Base-by-base conservation (phyloP, 495 filamentous ascomycete species). In the Haplographium delicatum region DNA sequence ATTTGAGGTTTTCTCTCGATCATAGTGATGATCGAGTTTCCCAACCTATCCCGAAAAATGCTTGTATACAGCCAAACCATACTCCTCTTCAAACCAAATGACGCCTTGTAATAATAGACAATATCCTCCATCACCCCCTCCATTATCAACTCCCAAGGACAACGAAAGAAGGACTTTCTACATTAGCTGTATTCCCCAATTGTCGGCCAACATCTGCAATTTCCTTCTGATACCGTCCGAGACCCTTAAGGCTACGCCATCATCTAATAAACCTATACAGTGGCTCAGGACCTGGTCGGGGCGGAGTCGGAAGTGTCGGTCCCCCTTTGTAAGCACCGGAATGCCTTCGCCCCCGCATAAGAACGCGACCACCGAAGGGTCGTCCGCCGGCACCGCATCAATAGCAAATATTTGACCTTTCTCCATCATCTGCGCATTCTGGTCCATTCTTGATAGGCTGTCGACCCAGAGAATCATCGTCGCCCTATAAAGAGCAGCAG, bases 401-500 rank as follows among this genome's bases (percentile, higher is more conserved):
- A 76, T 65, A 40, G 65, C 63, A 1, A 73, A 61, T 7, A 46
- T 25, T 15, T 18, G 24, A 5, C 43, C 50, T n/a, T 24, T 25
- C 7, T 8, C 35, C 7, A n/a, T 8, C 56, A 24, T 58, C 47
- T 47, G 67, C 63, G 59, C 66, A 63, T 53, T 56, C 62, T 22
- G 66, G 59, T 34, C 67, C 7, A 71, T 16, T 15, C 70, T 60
- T 3, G 64, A 65, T 3, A 70, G 58, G 4, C 66, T 71, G 41
- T 70, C 68, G 1, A 61, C 59, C 75, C 76, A 80, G 5, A 80
- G 57, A 47, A 77, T 67, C 26, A 79, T 60, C 5, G 67, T 68
- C 2, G 68, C 75, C 8, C 77, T 70, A 61, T 80, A 80, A 37
- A 80, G 54, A 18, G 72, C 77, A 3, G 65, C 67, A 20, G 74